Conservation (phyloP, 2,329 filamentous ascomycete genomes). For the Tothia fuscella region DNA sequence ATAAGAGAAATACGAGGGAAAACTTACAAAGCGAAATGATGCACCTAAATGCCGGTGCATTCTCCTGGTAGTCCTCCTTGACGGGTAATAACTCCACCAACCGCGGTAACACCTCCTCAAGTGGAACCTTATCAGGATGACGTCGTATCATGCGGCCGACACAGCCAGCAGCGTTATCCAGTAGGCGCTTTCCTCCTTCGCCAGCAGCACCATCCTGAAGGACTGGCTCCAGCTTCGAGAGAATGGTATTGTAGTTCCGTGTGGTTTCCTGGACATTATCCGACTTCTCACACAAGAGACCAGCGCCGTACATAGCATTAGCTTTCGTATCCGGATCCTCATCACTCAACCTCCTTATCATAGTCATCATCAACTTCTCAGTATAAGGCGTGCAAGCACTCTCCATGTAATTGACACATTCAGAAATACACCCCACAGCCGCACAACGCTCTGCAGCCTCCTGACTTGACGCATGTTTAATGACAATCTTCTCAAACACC, state of each 20-base stretch:
- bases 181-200: slow-evolving; percentile 50
- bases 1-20: not conserved
- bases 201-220: slow-evolving; percentile 53
- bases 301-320: slow-evolving; percentile 85
- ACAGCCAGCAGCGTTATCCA: slow-evolving; percentile 90
- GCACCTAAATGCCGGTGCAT: slow-evolving; percentile 84
- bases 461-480: slow-evolving; percentile 77
- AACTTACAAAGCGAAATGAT: slow-evolving; percentile 72
- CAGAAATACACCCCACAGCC: slow-evolving; percentile 82
- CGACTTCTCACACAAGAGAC: slow-evolving; percentile 73
- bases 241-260: slow-evolving; percentile 63
- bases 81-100: slow-evolving; percentile 71
- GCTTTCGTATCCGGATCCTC: slow-evolving; percentile 88
- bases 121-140: slow-evolving; percentile 70
- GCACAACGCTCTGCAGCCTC: slow-evolving; percentile 82
- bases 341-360: slow-evolving; percentile 78
- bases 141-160: slow-evolving; percentile 84
- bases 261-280: slow-evolving; percentile 61
- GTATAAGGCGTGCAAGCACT: slow-evolving; percentile 74
- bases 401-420: slow-evolving; percentile 79
- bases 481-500: slow-evolving; percentile 82
- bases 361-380: slow-evolving; percentile 58
- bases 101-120: slow-evolving; percentile 69
- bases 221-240: slow-evolving; percentile 76
- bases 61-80: slow-evolving; percentile 92